Evolutionary conservation across 768 basidiomycete genomes (phyloP).

Genomic region (Podaxis sp.): DNA sequence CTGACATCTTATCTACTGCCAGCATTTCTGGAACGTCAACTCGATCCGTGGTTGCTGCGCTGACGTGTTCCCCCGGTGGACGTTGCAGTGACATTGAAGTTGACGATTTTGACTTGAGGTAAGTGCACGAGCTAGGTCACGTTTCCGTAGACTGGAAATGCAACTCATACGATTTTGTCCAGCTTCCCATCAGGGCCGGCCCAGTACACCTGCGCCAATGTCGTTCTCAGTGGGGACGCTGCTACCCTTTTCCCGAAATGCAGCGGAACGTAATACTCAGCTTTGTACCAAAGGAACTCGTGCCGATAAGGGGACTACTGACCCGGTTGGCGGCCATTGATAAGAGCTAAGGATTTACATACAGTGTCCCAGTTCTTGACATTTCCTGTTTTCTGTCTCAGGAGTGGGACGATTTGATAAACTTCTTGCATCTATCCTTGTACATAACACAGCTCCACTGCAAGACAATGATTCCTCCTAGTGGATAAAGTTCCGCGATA

Average conservation of each 20-base stretch:
- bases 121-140: constrained; percentile 18
- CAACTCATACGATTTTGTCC: constrained; percentile 6
- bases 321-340: not conserved
- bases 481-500: not conserved
- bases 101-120: constrained; percentile 44
- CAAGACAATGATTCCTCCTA: too few relatives aligned
- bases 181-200: constrained; percentile 42
- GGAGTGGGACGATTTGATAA: not conserved
- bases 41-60: constrained; percentile 47
- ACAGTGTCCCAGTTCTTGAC: not conserved
- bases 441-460: too few relatives aligned
- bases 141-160: not conserved
- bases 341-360: not conserved
- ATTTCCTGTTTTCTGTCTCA: too few relatives aligned
- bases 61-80: constrained; percentile 55
- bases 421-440: not conserved
- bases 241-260: constrained; percentile 43
- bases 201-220: constrained; percentile 51
- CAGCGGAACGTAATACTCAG: constrained; percentile 24
- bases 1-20: not conserved
- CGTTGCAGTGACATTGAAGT: constrained; percentile 50
- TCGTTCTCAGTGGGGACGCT: constrained; percentile 43
- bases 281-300: not conserved
- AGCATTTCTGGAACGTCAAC: constrained; percentile 61
- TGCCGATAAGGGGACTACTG: not conserved